These are phyloP conservation scores for Strobilomyces echinocephalus DNA, from an alignment of 768 basidiomycete genomes.

Conservation along the genomic window DNA sequence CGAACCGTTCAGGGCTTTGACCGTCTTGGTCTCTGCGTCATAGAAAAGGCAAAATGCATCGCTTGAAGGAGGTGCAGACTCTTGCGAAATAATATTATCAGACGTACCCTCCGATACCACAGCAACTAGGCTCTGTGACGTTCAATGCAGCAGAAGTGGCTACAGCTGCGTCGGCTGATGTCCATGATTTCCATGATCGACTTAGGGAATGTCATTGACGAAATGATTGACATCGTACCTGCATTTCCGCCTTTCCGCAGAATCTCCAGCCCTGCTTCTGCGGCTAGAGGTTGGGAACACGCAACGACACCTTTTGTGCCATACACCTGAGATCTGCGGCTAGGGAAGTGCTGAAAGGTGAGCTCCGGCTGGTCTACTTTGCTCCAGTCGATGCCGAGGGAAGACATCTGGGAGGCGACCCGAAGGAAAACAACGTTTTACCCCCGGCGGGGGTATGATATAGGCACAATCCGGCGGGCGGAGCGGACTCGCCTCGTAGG, in stretches of 20 bases:
- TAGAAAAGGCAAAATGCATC: conserved; percentile 94
- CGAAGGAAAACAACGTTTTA: background rate
- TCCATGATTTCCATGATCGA: background rate
- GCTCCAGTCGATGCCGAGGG: conserved; percentile 44
- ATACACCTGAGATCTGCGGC: conserved; percentile 83
- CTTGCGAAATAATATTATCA: background rate
- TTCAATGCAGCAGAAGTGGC: conserved; percentile 91
- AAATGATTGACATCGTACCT: conserved; percentile 46
- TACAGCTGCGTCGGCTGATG: conserved; percentile 85
- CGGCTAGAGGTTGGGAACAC: conserved; percentile 86
- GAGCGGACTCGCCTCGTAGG: too few species aligned
- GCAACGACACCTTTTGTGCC: conserved; percentile 85
- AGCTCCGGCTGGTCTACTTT: conserved; percentile 67
- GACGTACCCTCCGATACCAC: conserved; percentile 86
- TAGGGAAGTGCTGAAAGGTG: conserved; percentile 67
- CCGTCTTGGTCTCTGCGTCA: conserved; percentile 72
- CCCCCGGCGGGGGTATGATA: too few species aligned
- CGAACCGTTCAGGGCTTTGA: conserved; percentile 90
- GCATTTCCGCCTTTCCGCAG: conserved; percentile 93
- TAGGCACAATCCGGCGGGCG: too few species aligned
- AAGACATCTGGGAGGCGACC: conserved; percentile 18
- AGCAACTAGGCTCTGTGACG: conserved; percentile 81
- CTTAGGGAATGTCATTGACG: background rate
- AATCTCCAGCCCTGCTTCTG: conserved; percentile 89
- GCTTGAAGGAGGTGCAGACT: conserved; percentile 34